Base-by-base conservation (phyloP, 257 asterid species). In the Solanum pinnatisectum region DNA sequence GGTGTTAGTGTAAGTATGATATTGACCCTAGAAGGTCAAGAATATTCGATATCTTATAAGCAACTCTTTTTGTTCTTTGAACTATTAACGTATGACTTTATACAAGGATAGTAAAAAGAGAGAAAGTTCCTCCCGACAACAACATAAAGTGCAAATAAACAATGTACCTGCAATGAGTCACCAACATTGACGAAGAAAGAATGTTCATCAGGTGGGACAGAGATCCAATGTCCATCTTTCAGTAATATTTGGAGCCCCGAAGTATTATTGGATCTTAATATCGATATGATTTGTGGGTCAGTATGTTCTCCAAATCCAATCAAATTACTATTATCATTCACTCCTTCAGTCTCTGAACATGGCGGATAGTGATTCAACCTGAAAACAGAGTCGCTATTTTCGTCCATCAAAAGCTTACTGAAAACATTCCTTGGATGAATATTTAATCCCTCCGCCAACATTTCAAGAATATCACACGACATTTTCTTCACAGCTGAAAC, bases 271-370 rank as follows among this genome's bases (percentile, higher is more conserved):
- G 99, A 96, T 90, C 99, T 89, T 76, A 96, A 86, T 56, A 95
- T 95, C 3, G 99, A 94, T 5, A 96, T 96, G 89, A 96, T 93
- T 90, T 96, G 98, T 42, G 98, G 98, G 92, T 96, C 98, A 2
- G 98, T 96, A 33, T 96, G 98, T 37, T 91, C 98, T 15, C 98
- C 98, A 67, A 96, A 96, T 10, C 98, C 98, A 63, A 93, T 93
- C 84, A 92, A 10, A 87, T 91, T 87, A 87, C 40, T 15, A 16
- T 16, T 18, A 33, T 87, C 92, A 74, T 83, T 87, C 40, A 92
- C 36, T 20, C 91, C 93, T 88, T 84, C 81, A 40, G 18, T 35
- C 1, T 93, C 93, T 5, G 93, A 93, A 90, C 92, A 89, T 18
- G 96, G 93, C 8, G 98, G 98, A 86, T 96, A 96, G 78, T 94